These are phyloP conservation scores for Amanita pallidorosea DNA, from an alignment of 768 basidiomycete species.

Conservation along the genomic window DNA sequence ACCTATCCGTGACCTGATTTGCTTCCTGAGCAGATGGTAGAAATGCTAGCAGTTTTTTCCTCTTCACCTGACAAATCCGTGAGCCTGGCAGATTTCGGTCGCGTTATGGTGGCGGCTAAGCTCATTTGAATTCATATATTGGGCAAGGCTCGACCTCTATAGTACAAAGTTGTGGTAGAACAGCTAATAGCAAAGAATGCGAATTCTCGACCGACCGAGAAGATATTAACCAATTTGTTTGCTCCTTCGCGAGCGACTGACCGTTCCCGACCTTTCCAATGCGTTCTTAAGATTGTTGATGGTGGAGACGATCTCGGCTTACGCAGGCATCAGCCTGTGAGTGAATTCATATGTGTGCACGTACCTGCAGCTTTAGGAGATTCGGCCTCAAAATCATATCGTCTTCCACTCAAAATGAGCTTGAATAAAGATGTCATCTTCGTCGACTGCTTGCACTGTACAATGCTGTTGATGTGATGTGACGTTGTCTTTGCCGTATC, in stretches of 20 bases:
- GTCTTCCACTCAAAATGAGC: slow-evolving; percentile 79
- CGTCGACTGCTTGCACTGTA: slow-evolving; percentile 71
- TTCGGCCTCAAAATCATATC: slow-evolving; percentile 97
- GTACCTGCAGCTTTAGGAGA: slow-evolving; percentile 67
- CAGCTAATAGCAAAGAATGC: background rate
- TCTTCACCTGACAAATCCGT: slow-evolving; percentile 60
- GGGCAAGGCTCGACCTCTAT: too few species aligned
- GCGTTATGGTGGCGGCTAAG: slow-evolving; percentile 60
- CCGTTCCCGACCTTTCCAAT: slow-evolving; percentile 53
- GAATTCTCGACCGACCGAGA: background rate
- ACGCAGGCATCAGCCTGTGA: slow-evolving; percentile 2
- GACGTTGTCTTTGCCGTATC: slow-evolving; percentile 87
- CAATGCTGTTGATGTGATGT: slow-evolving; percentile 84
- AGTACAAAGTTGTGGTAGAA: background rate
- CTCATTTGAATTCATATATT: slow-evolving; percentile 27
- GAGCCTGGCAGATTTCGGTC: slow-evolving; percentile 56
- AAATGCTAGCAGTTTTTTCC: slow-evolving; percentile 75
- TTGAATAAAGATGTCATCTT: slow-evolving; percentile 82
- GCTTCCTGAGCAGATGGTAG: slow-evolving; percentile 41
- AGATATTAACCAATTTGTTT: slow-evolving; percentile 35
- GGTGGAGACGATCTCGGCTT: slow-evolving; percentile 71
- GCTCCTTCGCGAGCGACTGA: slow-evolving; percentile 54
- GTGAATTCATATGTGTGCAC: slow-evolving; percentile 14
- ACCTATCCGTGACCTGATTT: background rate
- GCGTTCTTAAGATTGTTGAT: slow-evolving; percentile 55